These are phyloP conservation scores for Calocybe gambosa DNA, from an alignment of 1,284 basidiomycete species.

Conservation along the genomic window DNA sequence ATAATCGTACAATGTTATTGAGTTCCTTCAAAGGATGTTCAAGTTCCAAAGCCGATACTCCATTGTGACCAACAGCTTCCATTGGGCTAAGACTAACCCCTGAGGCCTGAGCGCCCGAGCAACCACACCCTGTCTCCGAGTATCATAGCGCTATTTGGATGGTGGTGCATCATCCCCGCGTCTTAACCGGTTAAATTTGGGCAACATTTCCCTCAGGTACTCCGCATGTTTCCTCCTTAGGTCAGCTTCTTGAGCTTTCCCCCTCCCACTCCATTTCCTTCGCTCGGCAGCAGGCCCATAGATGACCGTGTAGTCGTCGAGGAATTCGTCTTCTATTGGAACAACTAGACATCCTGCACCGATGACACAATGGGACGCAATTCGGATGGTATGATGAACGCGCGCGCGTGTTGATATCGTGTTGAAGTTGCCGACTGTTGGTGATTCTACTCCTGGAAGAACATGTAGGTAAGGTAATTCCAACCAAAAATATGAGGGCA, in stretches of 20 bases:
- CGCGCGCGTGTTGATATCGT: constrained; percentile 77
- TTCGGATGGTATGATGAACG: constrained; percentile 72
- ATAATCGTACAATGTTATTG: too few relatives aligned
- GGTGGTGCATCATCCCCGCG: constrained; percentile 43
- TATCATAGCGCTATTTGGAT: background rate
- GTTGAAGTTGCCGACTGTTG: constrained; percentile 78
- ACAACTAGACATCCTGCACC: constrained; percentile 74
- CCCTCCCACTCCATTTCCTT: constrained; percentile 81
- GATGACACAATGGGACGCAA: constrained; percentile 77
- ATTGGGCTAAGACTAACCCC: too few relatives aligned
- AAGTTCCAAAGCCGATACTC: too few relatives aligned
- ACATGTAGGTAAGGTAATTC: constrained; percentile 2
- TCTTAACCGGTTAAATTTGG: constrained; percentile 77
- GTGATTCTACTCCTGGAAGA: constrained; percentile 75
- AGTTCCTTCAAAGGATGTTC: too few relatives aligned
- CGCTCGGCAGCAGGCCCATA: constrained; percentile 73
- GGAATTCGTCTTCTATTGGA: constrained; percentile 66
- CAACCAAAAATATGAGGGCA: constrained; percentile 2
- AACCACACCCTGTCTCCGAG: too few relatives aligned
- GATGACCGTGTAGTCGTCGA: constrained; percentile 84
- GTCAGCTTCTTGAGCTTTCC: constrained; percentile 78
- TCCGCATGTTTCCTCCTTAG: constrained; percentile 84
- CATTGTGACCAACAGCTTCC: too few relatives aligned
- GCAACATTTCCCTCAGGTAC: constrained; percentile 85
- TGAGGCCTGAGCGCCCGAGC: too few relatives aligned